These are phyloP conservation scores for Actinomortierella ambigua DNA, from an alignment of 371 early-diverging fungal species.

Conservation along the genomic window DNA sequence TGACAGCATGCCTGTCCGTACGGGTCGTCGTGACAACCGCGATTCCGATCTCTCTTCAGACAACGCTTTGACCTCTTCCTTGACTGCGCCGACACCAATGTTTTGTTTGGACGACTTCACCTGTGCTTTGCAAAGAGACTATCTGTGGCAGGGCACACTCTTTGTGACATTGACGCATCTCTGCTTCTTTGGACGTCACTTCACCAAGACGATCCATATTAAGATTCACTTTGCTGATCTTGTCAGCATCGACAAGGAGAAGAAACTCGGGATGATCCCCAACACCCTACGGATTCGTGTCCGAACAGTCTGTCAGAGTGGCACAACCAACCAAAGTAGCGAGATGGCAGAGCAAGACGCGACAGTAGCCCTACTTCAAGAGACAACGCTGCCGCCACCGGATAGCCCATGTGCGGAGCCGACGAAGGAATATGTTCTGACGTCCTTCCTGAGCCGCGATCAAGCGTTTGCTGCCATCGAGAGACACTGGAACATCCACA, in stretches of 20 bases:
- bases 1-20: too few species aligned
- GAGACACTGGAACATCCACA: slow-evolving; percentile 16
- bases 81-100: slow-evolving; percentile 7
- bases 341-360: background rate
- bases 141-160: slow-evolving; percentile 61
- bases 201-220: slow-evolving; percentile 52
- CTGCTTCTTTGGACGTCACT: slow-evolving; percentile 57
- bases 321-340: slow-evolving; percentile 5
- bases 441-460: slow-evolving; percentile 41
- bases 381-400: background rate
- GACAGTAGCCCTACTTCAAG: background rate
- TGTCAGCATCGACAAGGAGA: slow-evolving; percentile 55
- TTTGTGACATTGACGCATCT: slow-evolving; percentile 51
- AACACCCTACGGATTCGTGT: slow-evolving; percentile 50
- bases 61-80: slow-evolving; percentile 5
- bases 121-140: slow-evolving; percentile 62
- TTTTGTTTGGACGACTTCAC: slow-evolving; percentile 31
- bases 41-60: slow-evolving; percentile 4
- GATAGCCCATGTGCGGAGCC: background rate
- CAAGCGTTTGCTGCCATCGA: slow-evolving; percentile 34
- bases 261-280: slow-evolving; percentile 58
- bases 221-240: slow-evolving; percentile 50
- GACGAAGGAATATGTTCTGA: slow-evolving; percentile 39
- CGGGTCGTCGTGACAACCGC: too few species aligned
- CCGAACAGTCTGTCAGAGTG: slow-evolving; percentile 24